A percentile compares a stretch with the other conserved stretches of the same genome.
phyloP scores from a whole-genome alignment of 2,329 filamentous ascomycete genomes.

The Cordyceps cicadae region DNA sequence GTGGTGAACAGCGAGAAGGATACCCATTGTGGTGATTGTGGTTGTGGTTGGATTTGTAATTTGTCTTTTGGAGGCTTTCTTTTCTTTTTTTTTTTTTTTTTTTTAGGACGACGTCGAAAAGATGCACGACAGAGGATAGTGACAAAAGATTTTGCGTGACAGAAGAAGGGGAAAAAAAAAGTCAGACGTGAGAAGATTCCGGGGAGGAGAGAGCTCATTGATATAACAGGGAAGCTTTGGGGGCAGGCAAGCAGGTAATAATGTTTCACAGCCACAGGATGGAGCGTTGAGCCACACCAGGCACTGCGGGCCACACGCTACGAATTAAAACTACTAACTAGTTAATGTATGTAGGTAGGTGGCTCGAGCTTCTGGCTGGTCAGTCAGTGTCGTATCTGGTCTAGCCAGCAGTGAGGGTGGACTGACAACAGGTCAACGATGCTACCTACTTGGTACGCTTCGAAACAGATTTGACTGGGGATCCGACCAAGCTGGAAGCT shows the following conservation, averaged over 20 bases:
- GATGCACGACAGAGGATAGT: neutral
- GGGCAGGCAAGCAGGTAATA: neutral
- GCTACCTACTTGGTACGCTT: neutral
- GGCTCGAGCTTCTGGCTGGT: neutral
- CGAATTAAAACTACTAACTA: too few species aligned
- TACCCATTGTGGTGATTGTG: constrained; percentile 32
- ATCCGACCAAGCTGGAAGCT: neutral
- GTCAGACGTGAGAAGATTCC: neutral
- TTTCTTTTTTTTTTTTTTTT: neutral
- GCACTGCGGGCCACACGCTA: neutral
- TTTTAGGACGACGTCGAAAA: constrained; percentile 5
- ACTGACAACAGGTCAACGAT: neutral
- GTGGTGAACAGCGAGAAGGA: constrained; percentile 45
- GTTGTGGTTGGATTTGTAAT: too few species aligned
- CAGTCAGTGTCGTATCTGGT: neutral
- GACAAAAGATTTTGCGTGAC: constrained; percentile 3
- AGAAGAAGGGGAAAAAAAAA: neutral
- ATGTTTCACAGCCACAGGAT: constrained; percentile 6
- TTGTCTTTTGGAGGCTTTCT: neutral
- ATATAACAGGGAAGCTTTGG: neutral
- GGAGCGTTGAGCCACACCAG: neutral
- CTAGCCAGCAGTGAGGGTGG: neutral
- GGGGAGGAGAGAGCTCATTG: constrained; percentile 7
- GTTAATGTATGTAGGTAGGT: too few species aligned
- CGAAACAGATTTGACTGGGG: neutral